phyloP scores from a whole-genome alignment of 2,329 filamentous ascomycete genomes.

The Leptoxyphium fumago region DNA sequence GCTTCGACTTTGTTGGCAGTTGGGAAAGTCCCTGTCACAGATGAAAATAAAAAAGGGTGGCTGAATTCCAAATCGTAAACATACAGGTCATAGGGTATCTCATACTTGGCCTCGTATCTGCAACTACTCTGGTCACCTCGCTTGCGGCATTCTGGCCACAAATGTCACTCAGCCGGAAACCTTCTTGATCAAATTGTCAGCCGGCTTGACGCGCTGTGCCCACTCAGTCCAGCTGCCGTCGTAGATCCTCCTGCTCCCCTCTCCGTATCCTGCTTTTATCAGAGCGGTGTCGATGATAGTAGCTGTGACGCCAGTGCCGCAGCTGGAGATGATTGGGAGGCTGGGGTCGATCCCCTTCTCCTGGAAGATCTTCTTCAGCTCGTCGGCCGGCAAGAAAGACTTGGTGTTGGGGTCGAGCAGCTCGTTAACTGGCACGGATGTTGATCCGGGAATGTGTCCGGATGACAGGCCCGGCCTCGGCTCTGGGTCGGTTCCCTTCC shows the following conservation, averaged over 20 bases:
- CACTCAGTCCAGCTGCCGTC: slow-evolving; percentile 83
- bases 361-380: slow-evolving; percentile 63
- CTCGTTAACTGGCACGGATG: slow-evolving; percentile 64
- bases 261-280: slow-evolving; percentile 59
- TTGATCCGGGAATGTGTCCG: slow-evolving; percentile 81
- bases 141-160: no score
- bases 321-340: slow-evolving; percentile 74
- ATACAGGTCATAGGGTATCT: no score
- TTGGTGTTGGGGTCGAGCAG: slow-evolving; percentile 75
- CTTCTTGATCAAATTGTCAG: slow-evolving; percentile 22
- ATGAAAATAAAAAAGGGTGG: neutral
- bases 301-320: slow-evolving; percentile 88
- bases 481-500: slow-evolving; percentile 70
- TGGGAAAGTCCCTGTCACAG: no score
- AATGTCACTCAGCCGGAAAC: slow-evolving; percentile 2
- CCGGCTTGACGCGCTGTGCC: slow-evolving; percentile 21
- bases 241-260: slow-evolving; percentile 61
- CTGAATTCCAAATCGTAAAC: neutral
- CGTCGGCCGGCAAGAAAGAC: slow-evolving; percentile 55
- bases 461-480: slow-evolving; percentile 70
- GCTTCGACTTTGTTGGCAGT: no score
- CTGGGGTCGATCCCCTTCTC: slow-evolving; percentile 63
- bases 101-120: no score
- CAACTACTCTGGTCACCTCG: no score
- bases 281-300: slow-evolving; percentile 81